These are phyloP conservation scores for Lycium barbarum DNA, from an alignment of 257 asterid species.

Conservation along the genomic window DNA sequence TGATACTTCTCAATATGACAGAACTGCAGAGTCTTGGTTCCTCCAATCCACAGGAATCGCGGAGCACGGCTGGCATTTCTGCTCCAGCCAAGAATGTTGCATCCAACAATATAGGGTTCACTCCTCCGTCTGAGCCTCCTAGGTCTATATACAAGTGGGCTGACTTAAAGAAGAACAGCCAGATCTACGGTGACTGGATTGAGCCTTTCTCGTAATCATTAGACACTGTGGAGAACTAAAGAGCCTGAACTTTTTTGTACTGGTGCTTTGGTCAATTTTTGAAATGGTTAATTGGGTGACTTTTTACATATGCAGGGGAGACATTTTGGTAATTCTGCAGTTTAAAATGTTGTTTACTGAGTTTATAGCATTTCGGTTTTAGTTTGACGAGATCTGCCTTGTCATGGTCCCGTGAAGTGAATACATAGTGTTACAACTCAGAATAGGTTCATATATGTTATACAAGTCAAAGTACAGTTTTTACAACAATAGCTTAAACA, in stretches of 20 bases:
- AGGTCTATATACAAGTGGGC: constrained; percentile 37
- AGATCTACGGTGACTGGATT: constrained; percentile 66
- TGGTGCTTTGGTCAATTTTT: background rate
- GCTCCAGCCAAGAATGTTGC: constrained; percentile 32
- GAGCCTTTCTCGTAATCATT: constrained; percentile 28
- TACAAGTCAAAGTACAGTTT: background rate
- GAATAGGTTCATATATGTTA: background rate
- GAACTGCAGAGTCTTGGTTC: constrained; percentile 40
- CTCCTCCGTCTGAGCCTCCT: constrained; percentile 28
- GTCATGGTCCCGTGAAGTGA: background rate
- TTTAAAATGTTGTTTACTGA: constrained; percentile 7
- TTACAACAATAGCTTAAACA: background rate
- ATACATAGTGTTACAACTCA: constrained; percentile 14
- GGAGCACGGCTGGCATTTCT: constrained; percentile 18
- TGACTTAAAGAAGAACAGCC: constrained; percentile 40
- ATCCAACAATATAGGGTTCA: constrained; percentile 26
- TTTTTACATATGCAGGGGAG: constrained; percentile 13
- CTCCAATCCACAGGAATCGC: constrained; percentile 25
- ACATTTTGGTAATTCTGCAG: background rate
- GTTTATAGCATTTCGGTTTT: background rate
- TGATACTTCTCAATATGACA: constrained; percentile 38
- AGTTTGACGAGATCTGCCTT: background rate
- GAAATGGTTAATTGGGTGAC: background rate
- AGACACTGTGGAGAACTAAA: constrained; percentile 16
- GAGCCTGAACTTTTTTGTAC: background rate